Percentiles rank a stretch among this genome's conserved stretches.
Evolutionary conservation across 1,284 basidiomycete genomes (phyloP).

Genomic region (Trichosporon inkin): DNA sequence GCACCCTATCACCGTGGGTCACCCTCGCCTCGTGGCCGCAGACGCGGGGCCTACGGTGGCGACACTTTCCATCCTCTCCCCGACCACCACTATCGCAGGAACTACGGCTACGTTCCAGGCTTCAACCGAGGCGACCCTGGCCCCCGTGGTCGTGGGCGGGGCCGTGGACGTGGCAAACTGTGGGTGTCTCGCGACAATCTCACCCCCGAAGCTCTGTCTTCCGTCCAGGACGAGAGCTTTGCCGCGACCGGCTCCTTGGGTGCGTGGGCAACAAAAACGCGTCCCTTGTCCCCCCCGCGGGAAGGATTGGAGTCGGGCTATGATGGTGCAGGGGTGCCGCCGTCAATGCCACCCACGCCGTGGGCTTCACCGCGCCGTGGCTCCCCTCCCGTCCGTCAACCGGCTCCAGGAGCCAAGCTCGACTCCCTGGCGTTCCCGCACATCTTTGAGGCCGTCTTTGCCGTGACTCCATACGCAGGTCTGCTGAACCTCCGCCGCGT

Average conservation of each 20-base stretch:
- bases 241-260: not conserved
- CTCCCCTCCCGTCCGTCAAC: not conserved
- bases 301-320: not conserved
- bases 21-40: not conserved
- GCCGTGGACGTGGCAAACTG: not conserved
- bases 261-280: not conserved
- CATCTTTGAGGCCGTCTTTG: slow-evolving; percentile 7
- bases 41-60: not conserved
- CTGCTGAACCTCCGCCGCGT: not conserved
- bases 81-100: not conserved
- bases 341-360: not conserved
- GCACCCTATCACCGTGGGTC: too few species aligned
- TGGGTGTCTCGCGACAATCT: not conserved
- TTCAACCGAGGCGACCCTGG: not conserved
- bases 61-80: not conserved
- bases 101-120: not conserved
- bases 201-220: not conserved
- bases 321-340: not conserved
- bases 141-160: not conserved
- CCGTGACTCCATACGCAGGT: not conserved
- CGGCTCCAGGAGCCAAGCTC: not conserved
- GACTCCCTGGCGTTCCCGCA: slow-evolving; percentile 3
- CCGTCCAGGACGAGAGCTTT: not conserved
- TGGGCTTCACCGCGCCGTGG: not conserved
- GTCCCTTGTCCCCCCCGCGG: not conserved